Conservation (phyloP, 441 rosid species). For the Cnidoscolus chayamansa region DNA sequence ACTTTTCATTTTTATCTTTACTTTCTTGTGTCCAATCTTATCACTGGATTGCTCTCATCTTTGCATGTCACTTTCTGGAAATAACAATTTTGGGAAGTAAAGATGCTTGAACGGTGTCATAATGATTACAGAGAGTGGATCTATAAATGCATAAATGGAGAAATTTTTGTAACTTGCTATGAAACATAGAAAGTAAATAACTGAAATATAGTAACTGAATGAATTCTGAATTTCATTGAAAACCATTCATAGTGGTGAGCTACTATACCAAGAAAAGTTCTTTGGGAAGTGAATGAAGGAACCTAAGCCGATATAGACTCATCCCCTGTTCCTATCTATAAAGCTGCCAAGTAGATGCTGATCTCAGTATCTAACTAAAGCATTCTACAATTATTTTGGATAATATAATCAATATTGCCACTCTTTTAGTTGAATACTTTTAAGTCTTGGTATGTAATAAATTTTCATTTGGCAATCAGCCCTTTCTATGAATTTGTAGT, state of each 20-base stretch:
- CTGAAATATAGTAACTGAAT: too few relatives aligned
- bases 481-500: too few relatives aligned
- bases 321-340: conserved; percentile 17
- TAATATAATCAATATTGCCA: not conserved
- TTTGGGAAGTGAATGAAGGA: not conserved
- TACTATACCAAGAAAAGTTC: not conserved
- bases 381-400: not conserved
- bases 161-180: too few relatives aligned
- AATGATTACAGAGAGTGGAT: too few relatives aligned
- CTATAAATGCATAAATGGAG: too few relatives aligned
- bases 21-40: conserved; percentile 35
- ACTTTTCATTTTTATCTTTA: conserved; percentile 15
- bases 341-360: conserved; percentile 31
- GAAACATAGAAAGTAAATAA: too few relatives aligned
- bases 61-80: conserved; percentile 18
- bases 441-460: not conserved
- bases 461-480: not conserved
- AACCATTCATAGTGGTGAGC: too few relatives aligned
- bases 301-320: conserved; percentile 6
- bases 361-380: not conserved
- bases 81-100: not conserved
- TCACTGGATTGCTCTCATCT: conserved; percentile 19
- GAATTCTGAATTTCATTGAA: too few relatives aligned
- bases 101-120: too few relatives aligned
- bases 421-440: not conserved